These are phyloP conservation scores for Penicillium crustosum DNA, from an alignment of 2,329 filamentous ascomycete species.

Conservation along the genomic window DNA sequence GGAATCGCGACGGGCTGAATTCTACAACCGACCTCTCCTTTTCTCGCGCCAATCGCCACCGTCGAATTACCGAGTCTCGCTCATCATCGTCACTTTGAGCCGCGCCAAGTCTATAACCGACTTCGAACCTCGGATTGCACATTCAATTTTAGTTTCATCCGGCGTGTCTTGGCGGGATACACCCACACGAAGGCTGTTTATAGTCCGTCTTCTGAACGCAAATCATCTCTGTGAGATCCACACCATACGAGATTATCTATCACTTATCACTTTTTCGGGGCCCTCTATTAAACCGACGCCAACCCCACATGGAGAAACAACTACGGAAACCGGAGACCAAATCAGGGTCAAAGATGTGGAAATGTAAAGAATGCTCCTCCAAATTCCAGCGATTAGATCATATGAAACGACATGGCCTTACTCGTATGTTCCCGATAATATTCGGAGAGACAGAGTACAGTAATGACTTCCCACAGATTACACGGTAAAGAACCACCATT, in stretches of 20 bases:
- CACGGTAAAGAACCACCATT: conserved; percentile 19
- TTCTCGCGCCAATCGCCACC: conserved; percentile 5
- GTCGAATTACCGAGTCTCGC: conserved; percentile 6
- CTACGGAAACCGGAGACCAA: conserved; percentile 3
- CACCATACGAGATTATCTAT: not conserved
- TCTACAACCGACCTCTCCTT: not conserved
- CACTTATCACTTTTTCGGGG: not conserved
- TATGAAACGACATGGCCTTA: conserved; percentile 26
- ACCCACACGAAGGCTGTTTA: not conserved
- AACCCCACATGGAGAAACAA: conserved; percentile 11
- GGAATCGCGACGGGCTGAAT: conserved; percentile 21
- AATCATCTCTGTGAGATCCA: not conserved
- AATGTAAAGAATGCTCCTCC: conserved; percentile 27
- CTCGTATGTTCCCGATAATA: conserved; percentile 21
- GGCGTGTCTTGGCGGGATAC: not conserved
- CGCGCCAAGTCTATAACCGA: conserved; percentile 1
- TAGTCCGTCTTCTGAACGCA: not conserved
- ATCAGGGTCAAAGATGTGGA: conserved; percentile 19
- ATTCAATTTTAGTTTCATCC: not conserved
- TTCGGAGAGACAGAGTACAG: not conserved
- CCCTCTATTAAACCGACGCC: conserved; percentile 9
- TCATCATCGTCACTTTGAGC: not conserved
- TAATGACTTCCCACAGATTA: conserved; percentile 19
- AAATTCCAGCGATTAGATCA: conserved; percentile 30
- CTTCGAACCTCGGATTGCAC: not conserved